A percentile compares a stretch with the other conserved stretches of the same genome.
Conservation (phyloP, 2,329 filamentous ascomycete genomes). For the Didymella glomerata region DNA sequence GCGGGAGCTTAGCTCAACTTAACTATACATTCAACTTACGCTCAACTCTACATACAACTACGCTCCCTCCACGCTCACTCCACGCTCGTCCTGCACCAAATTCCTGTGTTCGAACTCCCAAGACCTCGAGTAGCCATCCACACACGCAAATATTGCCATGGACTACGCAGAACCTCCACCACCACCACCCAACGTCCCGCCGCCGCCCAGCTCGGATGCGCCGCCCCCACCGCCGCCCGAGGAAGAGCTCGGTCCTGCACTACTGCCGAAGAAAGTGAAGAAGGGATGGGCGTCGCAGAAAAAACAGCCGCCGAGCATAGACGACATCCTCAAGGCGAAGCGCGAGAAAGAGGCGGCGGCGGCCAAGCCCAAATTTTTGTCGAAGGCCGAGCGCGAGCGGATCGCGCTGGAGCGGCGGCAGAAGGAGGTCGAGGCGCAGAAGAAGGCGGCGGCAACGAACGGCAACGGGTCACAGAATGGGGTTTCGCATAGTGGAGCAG, state of each 20-base stretch:
- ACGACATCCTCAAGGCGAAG: conserved; percentile 85
- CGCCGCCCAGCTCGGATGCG: conserved; percentile 22
- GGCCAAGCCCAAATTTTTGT: conserved; percentile 86
- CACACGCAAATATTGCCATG: too few relatives aligned
- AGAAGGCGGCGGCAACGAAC: conserved; percentile 48
- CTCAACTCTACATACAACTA: too few relatives aligned
- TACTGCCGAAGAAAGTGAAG: conserved; percentile 57
- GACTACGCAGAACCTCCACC: conserved; percentile 3
- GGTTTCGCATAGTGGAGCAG: conserved; percentile 14
- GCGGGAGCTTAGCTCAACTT: too few relatives aligned
- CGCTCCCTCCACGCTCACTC: too few relatives aligned
- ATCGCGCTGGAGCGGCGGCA: conserved; percentile 79
- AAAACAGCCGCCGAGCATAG: conserved; percentile 75
- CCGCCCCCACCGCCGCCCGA: conserved; percentile 35
- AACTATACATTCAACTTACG: too few relatives aligned
- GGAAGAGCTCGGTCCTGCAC: conserved; percentile 38
- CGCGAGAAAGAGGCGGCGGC: conserved; percentile 84
- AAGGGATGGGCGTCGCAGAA: conserved; percentile 62
- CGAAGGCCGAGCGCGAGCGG: conserved; percentile 81
- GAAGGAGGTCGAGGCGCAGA: conserved; percentile 71
- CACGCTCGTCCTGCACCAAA: too few relatives aligned
- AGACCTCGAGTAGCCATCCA: too few relatives aligned
- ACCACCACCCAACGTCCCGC: conserved; percentile 52
- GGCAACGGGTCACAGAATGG: conserved; percentile 12
- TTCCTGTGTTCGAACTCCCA: too few relatives aligned